phyloP scores from a whole-genome alignment of 2,329 filamentous ascomycete species.

The Neonectria sp. region DNA sequence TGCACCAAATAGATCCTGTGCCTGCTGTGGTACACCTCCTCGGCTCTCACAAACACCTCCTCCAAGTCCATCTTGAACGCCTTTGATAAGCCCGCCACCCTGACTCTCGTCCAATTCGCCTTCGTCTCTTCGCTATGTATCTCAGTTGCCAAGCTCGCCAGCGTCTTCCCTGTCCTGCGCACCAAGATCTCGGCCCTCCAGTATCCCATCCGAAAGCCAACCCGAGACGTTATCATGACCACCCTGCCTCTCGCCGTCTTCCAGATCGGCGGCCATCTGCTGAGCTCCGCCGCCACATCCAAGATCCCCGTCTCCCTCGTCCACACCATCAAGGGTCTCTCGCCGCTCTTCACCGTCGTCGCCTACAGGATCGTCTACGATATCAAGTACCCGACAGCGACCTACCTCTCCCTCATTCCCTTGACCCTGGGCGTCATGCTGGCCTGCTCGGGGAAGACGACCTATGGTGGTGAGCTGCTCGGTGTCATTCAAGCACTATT shows the following conservation, averaged over 20 bases:
- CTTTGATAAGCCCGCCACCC: conserved; percentile 89
- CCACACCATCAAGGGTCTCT: conserved; percentile 98
- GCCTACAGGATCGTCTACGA: conserved; percentile 93
- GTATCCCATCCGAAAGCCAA: conserved; percentile 86
- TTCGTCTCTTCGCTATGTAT: conserved; percentile 93
- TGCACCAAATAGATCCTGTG: conserved; percentile 78
- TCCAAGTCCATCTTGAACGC: conserved; percentile 97
- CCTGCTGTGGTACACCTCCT: conserved; percentile 94
- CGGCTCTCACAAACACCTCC: conserved; percentile 95
- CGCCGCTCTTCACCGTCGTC: conserved; percentile 93
- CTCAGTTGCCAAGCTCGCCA: conserved; percentile 82
- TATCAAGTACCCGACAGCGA: conserved; percentile 88
- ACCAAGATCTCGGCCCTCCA: conserved; percentile 83
- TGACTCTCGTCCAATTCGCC: conserved; percentile 93
- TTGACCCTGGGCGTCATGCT: conserved; percentile 96
- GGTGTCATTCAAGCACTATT: conserved; percentile 92
- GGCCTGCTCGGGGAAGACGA: conserved; percentile 87
- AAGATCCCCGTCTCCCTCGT: conserved; percentile 97
- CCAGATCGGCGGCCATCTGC: conserved; percentile 92
- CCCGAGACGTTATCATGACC: conserved; percentile 84
- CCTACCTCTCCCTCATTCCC: conserved; percentile 91
- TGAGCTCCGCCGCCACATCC: conserved; percentile 93
- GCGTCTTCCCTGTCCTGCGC: conserved; percentile 79
- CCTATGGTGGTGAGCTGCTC: conserved; percentile 86
- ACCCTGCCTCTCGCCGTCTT: conserved; percentile 94